phyloP scores from a whole-genome alignment of 495 filamentous ascomycete genomes.

The Lichina pygmaea region DNA sequence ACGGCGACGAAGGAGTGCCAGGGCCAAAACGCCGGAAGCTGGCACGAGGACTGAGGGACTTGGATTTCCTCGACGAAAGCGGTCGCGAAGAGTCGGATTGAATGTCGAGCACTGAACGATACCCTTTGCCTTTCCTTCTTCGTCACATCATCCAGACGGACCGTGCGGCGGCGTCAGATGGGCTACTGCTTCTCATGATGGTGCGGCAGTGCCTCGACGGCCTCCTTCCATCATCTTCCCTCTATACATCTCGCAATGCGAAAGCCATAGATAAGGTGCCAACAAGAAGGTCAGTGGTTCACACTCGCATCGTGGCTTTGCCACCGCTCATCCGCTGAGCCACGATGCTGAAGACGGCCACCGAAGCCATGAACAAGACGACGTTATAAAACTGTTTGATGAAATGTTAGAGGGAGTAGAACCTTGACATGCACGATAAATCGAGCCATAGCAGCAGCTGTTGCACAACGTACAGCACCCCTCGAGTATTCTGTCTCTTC shows the following conservation, averaged over 20 bases:
- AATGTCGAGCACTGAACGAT: conserved; percentile 1
- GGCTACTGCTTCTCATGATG: too few relatives aligned
- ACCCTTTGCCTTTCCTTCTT: too few relatives aligned
- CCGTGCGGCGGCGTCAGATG: too few relatives aligned
- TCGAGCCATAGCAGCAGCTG: neutral
- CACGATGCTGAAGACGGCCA: conserved; percentile 74
- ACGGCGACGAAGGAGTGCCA: conserved; percentile 13
- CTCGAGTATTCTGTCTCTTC: conserved; percentile 89
- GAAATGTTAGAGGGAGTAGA: neutral
- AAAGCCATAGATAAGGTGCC: neutral
- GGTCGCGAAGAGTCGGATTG: conserved; percentile 25
- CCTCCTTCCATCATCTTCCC: neutral
- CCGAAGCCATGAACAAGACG: conserved; percentile 81
- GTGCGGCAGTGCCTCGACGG: neutral
- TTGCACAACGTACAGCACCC: conserved; percentile 40
- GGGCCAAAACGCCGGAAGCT: conserved; percentile 13
- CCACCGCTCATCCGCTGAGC: conserved; percentile 43
- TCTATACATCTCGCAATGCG: neutral
- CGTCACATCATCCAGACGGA: too few relatives aligned
- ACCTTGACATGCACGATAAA: neutral
- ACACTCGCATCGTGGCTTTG: conserved; percentile 9
- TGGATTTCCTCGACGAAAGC: conserved; percentile 23
- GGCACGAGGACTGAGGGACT: conserved; percentile 19
- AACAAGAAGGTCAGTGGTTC: too few relatives aligned
- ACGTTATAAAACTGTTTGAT: conserved; percentile 73